Conservation (phyloP, 805 yeast species). For the Candida silvicultrix region DNA sequence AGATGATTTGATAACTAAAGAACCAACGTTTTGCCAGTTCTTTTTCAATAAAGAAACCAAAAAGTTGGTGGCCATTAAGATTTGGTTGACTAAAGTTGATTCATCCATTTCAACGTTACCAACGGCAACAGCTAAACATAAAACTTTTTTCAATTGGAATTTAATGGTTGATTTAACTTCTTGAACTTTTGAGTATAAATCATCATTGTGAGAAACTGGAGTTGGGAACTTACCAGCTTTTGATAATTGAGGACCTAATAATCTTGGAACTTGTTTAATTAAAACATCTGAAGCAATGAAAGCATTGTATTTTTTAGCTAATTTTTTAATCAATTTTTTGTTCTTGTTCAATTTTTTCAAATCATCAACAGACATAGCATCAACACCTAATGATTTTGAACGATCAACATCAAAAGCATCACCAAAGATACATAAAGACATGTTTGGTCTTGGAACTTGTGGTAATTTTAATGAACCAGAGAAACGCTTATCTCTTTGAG, state of each 20-base stretch:
- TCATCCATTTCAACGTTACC: conserved; percentile 99
- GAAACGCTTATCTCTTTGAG: conserved; percentile 99
- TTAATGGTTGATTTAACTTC: conserved; percentile 99
- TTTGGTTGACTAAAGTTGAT: conserved; percentile 93
- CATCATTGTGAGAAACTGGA: conserved; percentile 99
- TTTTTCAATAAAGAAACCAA: conserved; percentile 98
- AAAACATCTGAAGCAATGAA: conserved; percentile 98
- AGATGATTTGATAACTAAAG: conserved; percentile 96
- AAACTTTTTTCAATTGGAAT: conserved; percentile 99
- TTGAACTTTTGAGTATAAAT: conserved; percentile 88
- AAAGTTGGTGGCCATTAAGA: conserved; percentile 98
- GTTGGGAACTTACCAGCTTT: conserved; percentile 99
- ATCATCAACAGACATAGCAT: conserved; percentile 99
- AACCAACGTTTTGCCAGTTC: conserved; percentile 99
- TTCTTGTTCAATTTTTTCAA: conserved; percentile 99
- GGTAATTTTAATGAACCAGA: conserved; percentile 99
- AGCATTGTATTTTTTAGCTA: conserved; percentile 99
- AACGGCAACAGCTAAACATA: conserved; percentile 98
- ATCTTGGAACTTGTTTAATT: conserved; percentile 99
- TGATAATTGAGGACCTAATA: conserved; percentile 99
- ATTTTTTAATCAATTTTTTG: conserved; percentile 99
- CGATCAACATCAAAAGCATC: conserved; percentile 99
- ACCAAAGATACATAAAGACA: conserved; percentile 99
- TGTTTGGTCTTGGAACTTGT: conserved; percentile 99
- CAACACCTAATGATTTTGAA: conserved; percentile 98